A percentile compares a stretch with the other conserved stretches of the same genome.
These are phyloP conservation scores for Daldinia concentrica DNA, from an alignment of 495 filamentous ascomycete genomes.

Conservation along the genomic window DNA sequence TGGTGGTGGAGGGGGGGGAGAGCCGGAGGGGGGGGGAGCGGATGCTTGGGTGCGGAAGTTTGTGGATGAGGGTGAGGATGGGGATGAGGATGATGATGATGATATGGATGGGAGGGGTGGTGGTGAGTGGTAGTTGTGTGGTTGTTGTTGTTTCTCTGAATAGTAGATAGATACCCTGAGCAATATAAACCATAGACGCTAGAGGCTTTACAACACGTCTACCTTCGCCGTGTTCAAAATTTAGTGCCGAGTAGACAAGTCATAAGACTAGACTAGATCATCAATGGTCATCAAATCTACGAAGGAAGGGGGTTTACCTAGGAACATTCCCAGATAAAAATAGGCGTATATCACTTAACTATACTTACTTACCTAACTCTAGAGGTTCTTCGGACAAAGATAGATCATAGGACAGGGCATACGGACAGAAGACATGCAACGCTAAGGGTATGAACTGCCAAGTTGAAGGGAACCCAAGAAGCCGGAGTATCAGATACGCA, in stretches of 20 bases:
- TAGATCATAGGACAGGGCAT: too few relatives aligned
- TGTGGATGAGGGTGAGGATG: conserved; percentile 38
- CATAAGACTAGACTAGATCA: too few relatives aligned
- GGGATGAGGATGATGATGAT: conserved; percentile 36
- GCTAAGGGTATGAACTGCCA: too few relatives aligned
- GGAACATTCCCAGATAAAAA: too few relatives aligned
- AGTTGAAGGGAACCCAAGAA: neutral
- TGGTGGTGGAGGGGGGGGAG: conserved; percentile 41
- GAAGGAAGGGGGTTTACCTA: too few relatives aligned
- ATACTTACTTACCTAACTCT: too few relatives aligned
- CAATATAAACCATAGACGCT: neutral
- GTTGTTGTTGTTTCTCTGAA: neutral
- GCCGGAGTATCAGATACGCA: neutral
- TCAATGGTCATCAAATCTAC: too few relatives aligned
- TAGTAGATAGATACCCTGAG: conserved; percentile 23
- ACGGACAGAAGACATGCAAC: too few relatives aligned
- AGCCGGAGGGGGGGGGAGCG: conserved; percentile 16
- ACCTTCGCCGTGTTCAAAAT: neutral
- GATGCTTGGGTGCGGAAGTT: conserved; percentile 44
- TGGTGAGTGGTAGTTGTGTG: neutral
- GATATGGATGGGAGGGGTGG: neutral
- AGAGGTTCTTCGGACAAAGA: too few relatives aligned
- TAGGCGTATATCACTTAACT: too few relatives aligned
- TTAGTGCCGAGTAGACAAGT: neutral
- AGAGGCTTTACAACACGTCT: neutral